Conservation (phyloP, 1,284 basidiomycete genomes). For the Malassezia cuniculi region DNA sequence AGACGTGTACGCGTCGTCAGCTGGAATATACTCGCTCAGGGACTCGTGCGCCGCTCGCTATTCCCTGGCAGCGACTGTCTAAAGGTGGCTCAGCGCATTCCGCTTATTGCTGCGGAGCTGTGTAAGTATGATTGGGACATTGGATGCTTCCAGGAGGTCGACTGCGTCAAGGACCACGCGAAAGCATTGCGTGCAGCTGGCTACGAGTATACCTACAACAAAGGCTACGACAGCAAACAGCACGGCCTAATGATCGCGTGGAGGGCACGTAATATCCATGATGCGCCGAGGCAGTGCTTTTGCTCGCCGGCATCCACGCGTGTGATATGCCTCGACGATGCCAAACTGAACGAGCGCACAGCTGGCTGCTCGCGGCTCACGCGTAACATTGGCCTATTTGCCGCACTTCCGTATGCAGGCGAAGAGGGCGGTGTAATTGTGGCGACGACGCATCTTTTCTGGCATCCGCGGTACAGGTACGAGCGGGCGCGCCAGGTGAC, state of each 20-base stretch:
- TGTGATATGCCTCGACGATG: conserved; percentile 1
- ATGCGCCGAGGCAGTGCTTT: neutral
- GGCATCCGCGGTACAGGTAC: conserved; percentile 69
- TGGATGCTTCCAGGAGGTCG: conserved; percentile 47
- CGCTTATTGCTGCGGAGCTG: conserved; percentile 27
- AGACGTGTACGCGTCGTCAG: conserved; percentile 16
- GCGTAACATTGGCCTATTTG: conserved; percentile 15
- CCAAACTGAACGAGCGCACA: conserved; percentile 19
- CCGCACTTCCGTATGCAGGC: conserved; percentile 17
- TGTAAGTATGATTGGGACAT: conserved; percentile 42
- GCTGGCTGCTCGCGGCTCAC: conserved; percentile 21
- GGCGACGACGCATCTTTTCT: conserved; percentile 78
- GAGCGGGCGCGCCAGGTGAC: conserved; percentile 61
- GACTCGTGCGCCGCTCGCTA: conserved; percentile 45
- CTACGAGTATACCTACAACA: conserved; percentile 32
- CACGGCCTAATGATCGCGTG: conserved; percentile 41
- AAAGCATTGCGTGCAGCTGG: conserved; percentile 22
- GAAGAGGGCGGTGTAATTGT: conserved; percentile 53
- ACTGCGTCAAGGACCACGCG: conserved; percentile 40
- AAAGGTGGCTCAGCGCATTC: conserved; percentile 41
- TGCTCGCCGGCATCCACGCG: neutral
- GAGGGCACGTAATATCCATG: too few species aligned
- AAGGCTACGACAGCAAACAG: conserved; percentile 38
- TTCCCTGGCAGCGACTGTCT: conserved; percentile 47
- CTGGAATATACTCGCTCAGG: conserved; percentile 46